Evolutionary conservation across 805 yeast genomes (phyloP).

Genomic region (Candida namnaoensis): DNA sequence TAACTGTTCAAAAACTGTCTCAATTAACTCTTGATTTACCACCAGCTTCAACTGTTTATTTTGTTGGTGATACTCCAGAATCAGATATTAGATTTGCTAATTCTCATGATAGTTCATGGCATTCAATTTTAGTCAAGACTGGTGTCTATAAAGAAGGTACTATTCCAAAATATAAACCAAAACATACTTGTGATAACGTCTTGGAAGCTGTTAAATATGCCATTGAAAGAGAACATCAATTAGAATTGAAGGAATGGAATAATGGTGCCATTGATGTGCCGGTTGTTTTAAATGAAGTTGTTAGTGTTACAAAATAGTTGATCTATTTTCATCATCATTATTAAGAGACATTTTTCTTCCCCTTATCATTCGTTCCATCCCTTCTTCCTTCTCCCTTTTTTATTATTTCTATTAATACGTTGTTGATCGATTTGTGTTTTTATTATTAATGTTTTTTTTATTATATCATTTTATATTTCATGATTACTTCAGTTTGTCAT

Average conservation of each 20-base stretch:
- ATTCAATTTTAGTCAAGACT: constrained; percentile 75
- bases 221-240: constrained; percentile 69
- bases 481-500: no score
- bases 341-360: no score
- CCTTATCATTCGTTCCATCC: no score
- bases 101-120: constrained; percentile 80
- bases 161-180: constrained; percentile 71
- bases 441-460: no score
- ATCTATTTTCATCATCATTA: no score
- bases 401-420: no score
- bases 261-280: constrained; percentile 45
- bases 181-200: constrained; percentile 63
- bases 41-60: constrained; percentile 79
- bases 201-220: constrained; percentile 79
- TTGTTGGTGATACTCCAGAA: constrained; percentile 88
- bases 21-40: constrained; percentile 50
- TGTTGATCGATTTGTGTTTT: no score
- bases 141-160: constrained; percentile 84
- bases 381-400: no score
- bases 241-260: constrained; percentile 72
- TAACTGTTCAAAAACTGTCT: constrained; percentile 36
- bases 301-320: no score
- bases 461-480: no score
- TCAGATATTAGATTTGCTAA: constrained; percentile 84
- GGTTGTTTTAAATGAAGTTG: constrained; percentile 34